phyloP scores from a whole-genome alignment of 805 yeast genomes.

The Pichia cabralensis region DNA sequence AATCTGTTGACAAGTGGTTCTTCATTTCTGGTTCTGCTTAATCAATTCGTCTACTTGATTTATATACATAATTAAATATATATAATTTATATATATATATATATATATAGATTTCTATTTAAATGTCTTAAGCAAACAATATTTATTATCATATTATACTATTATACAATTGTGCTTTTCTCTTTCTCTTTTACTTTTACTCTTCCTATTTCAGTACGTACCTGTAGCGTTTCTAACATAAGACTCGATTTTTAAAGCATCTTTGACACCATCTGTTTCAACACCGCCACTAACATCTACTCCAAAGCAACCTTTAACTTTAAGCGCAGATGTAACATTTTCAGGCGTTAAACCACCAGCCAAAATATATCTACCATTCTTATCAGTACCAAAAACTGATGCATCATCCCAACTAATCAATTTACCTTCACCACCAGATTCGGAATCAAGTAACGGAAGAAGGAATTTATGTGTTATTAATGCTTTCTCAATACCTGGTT shows the following conservation, averaged over 20 bases:
- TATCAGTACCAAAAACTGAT: slow-evolving; percentile 25
- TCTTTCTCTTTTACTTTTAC: no score
- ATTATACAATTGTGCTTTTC: no score
- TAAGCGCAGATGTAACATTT: slow-evolving; percentile 50
- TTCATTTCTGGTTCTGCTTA: slow-evolving; percentile 74
- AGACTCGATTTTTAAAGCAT: slow-evolving; percentile 43
- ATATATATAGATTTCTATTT: no score
- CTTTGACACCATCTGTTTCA: slow-evolving; percentile 71
- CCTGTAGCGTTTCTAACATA: slow-evolving; percentile 48
- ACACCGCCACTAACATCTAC: slow-evolving; percentile 96
- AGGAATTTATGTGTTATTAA: slow-evolving; percentile 29
- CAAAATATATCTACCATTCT: slow-evolving; percentile 39
- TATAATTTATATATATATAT: slow-evolving; percentile 1
- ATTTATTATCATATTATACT: no score
- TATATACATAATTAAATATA: no score
- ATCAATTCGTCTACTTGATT: no score
- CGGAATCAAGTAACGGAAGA: slow-evolving; percentile 71
- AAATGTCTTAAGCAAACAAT: no score
- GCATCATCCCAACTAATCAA: slow-evolving; percentile 62
- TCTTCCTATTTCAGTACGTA: no score
- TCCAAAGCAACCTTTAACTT: slow-evolving; percentile 57
- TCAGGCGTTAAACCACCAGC: slow-evolving; percentile 87
- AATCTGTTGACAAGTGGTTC: slow-evolving; percentile 97
- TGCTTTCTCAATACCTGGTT: slow-evolving; percentile 26
- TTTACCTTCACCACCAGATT: slow-evolving; percentile 86